Base-by-base conservation (phyloP, 2,329 filamentous ascomycete genomes). In the Aspergillus latus region DNA sequence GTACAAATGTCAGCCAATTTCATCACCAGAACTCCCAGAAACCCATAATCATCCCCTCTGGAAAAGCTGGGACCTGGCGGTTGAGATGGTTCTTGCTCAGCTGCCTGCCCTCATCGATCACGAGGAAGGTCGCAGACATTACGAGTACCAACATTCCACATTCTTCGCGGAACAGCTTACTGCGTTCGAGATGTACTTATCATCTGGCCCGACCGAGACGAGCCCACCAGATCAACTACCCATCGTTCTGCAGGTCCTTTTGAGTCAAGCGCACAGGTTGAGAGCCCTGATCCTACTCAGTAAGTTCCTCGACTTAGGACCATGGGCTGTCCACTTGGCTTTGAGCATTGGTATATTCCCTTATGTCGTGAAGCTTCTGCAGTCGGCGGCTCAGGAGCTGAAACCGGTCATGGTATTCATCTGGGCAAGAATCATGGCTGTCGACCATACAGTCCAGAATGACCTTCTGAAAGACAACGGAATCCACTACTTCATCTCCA, bases 341-440 rank as follows among this genome's bases (percentile, higher is more conserved):
- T 82, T 99, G 13, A 97, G 92, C 73, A 99, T 99, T 59, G 94
- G 94, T 26, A 99, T 99, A 60, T 99, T 99, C 73, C 94, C 94
- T 0, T 99, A 99, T 69, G 94, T 99, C 13, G 79, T 99, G 34
- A 99, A 99, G 75, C 80, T 99, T 28, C 79, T 99, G 15, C 94
- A 99, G 72, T 97, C 94, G 4, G 93, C 95, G 46, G 94, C 94
- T 0, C 84, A 91, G 46, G 94, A 99, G 73, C 78, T 99, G 59
- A 97, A 97, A 69, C 93, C 94, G 0, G 92, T 97, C 58, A 97
- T 99, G 94, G 92, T 99, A 4, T 99, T 97, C 73, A 99, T 99
- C 61, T 99, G 94, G 94, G 92, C 94, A 5, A 85, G 94, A 49
- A 91, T 99, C 43, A 84, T 99, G 62, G 94, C 94, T 6, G 94